Evolutionary conservation across 2,329 filamentous ascomycete species (phyloP).

Genomic region (Penicillium sp.): DNA sequence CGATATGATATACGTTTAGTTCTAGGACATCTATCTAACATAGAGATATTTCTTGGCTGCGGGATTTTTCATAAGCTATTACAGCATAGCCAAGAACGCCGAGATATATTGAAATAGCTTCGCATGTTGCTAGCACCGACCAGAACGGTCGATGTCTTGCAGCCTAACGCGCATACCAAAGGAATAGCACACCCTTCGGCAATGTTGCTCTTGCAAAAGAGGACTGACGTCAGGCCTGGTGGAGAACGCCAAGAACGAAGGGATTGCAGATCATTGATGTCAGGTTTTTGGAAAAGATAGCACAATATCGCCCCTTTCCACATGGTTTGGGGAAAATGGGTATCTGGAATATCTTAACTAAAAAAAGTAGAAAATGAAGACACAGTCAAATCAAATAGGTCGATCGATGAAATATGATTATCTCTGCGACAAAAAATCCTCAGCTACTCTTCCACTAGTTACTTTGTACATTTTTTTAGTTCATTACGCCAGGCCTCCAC

Average conservation of each 20-base stretch:
- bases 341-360: no score
- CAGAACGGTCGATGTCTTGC: neutral
- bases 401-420: neutral
- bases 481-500: constrained; percentile 1
- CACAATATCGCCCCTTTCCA: neutral
- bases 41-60: neutral
- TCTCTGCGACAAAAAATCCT: neutral
- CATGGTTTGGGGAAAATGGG: no score
- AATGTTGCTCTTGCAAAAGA: neutral
- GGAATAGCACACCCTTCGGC: neutral
- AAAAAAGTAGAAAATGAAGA: neutral
- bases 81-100: neutral
- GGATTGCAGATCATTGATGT: neutral
- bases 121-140: neutral
- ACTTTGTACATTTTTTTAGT: neutral
- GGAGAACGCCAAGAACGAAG: neutral
- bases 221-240: neutral
- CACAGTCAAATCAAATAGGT: neutral
- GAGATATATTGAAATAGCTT: neutral
- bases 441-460: neutral
- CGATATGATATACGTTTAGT: neutral
- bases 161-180: neutral
- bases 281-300: neutral
- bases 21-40: neutral
- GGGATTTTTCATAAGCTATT: neutral